phyloP scores from a whole-genome alignment of 257 asterid genomes.

The Scutellaria minor region DNA sequence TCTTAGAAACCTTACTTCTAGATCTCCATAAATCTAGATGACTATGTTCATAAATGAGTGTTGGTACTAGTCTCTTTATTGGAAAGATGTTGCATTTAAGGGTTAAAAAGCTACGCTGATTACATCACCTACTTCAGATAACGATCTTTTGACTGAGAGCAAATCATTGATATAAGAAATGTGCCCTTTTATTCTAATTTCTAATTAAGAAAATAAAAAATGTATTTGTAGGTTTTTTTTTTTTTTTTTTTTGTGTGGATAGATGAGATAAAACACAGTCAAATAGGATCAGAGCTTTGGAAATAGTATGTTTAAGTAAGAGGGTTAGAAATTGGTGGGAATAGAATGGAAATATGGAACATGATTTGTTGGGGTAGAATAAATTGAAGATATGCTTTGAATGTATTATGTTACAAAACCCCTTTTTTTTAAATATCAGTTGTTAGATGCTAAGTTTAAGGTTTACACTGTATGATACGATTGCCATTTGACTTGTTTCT shows the following conservation, averaged over 20 bases:
- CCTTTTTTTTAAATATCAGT: neutral
- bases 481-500: neutral
- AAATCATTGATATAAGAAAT: constrained; percentile 4
- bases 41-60: neutral
- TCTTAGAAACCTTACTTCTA: neutral
- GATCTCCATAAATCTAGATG: constrained; percentile 1
- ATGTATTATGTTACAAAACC: neutral
- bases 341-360: neutral
- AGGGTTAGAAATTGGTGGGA: neutral
- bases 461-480: neutral
- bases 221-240: neutral
- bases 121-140: neutral
- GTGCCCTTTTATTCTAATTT: constrained; percentile 24
- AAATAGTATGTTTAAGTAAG: neutral
- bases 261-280: neutral
- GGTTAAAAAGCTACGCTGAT: constrained; percentile 4
- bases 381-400: neutral
- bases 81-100: constrained; percentile 4
- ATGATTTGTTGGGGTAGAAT: neutral
- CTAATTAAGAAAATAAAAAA: constrained; percentile 14
- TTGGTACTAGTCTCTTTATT: neutral
- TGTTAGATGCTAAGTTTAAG: neutral
- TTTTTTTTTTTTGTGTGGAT: neutral
- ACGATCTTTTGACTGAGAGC: constrained; percentile 7
- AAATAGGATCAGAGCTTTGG: neutral